Evolutionary conservation across 208 protist genomes (phyloP).

Genomic region (Acanthamoeba healyi): DNA sequence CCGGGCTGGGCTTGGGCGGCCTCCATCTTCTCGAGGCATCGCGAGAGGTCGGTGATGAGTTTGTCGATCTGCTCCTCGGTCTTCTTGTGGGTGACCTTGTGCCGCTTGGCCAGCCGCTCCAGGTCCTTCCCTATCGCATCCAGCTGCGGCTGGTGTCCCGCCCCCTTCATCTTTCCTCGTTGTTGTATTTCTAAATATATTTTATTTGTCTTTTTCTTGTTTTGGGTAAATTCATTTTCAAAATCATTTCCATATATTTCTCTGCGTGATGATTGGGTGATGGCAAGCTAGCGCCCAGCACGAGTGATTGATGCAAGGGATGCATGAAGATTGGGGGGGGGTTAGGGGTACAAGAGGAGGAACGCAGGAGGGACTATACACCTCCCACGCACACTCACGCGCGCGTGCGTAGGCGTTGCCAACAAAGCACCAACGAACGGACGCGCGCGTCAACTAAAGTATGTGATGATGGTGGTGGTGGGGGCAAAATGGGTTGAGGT

Average conservation of each 20-base stretch:
- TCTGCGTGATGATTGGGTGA: too few relatives aligned
- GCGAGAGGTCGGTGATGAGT: constrained; percentile 12
- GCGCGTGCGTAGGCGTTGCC: too few relatives aligned
- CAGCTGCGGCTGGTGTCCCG: constrained; percentile 30
- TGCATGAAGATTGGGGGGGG: too few relatives aligned
- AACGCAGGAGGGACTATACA: background rate
- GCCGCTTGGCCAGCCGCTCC: constrained; percentile 32
- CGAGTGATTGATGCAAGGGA: too few relatives aligned
- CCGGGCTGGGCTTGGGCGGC: background rate
- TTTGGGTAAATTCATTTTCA: too few relatives aligned
- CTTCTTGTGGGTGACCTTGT: constrained; percentile 57
- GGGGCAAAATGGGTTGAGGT: too few relatives aligned
- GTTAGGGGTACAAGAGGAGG: background rate
- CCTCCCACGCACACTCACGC: background rate
- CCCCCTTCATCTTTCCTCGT: constrained; percentile 17
- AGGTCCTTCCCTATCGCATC: constrained; percentile 64
- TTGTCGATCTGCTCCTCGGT: constrained; percentile 68
- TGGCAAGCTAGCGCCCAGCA: too few relatives aligned
- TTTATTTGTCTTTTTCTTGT: background rate
- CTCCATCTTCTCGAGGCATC: constrained; percentile 34
- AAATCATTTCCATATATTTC: too few relatives aligned
- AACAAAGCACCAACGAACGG: too few relatives aligned
- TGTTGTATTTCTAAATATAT: too few relatives aligned
- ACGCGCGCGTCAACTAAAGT: too few relatives aligned
- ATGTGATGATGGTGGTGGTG: too few relatives aligned